These are phyloP conservation scores for Entomortierella lignicola DNA, from an alignment of 192 early-diverging fungal genomes.

Conservation along the genomic window DNA sequence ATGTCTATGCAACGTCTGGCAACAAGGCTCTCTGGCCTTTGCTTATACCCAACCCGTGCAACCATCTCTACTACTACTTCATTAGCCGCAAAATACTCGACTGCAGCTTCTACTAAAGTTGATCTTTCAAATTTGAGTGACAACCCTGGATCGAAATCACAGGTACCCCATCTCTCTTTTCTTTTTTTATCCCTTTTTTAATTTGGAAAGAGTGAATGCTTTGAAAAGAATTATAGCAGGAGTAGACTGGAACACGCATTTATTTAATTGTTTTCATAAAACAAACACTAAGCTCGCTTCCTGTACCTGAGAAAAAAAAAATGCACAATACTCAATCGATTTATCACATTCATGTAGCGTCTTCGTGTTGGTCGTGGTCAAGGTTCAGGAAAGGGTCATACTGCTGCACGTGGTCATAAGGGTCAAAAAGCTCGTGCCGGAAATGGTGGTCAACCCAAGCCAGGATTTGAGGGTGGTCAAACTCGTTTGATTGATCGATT, in stretches of 20 bases:
- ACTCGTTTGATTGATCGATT: conserved; percentile 84
- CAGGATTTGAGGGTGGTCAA: conserved; percentile 95
- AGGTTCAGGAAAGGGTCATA: conserved; percentile 91
- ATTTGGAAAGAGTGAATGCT: too few species aligned
- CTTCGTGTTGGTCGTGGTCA: conserved; percentile 83
- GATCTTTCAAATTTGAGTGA: conserved; percentile 54
- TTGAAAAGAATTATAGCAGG: too few species aligned
- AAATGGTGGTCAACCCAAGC: conserved; percentile 76
- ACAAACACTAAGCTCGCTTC: not conserved
- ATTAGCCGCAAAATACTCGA: conserved; percentile 24
- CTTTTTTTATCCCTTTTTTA: too few species aligned
- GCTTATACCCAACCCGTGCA: conserved; percentile 37
- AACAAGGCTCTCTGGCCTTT: conserved; percentile 46
- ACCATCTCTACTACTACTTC: conserved; percentile 10
- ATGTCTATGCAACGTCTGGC: conserved; percentile 46
- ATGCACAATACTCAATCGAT: too few species aligned
- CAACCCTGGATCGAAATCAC: conserved; percentile 55
- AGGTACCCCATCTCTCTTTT: conserved; percentile 16
- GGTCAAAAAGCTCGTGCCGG: conserved; percentile 87
- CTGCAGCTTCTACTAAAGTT: conserved; percentile 18
- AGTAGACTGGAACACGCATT: too few species aligned
- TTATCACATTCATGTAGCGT: too few species aligned
- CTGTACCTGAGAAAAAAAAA: not conserved
- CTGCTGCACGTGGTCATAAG: conserved; percentile 91
- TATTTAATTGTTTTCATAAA: too few species aligned